phyloP scores from a whole-genome alignment of 2,329 filamentous ascomycete genomes.

The Penicillium aurantiogriseum region DNA sequence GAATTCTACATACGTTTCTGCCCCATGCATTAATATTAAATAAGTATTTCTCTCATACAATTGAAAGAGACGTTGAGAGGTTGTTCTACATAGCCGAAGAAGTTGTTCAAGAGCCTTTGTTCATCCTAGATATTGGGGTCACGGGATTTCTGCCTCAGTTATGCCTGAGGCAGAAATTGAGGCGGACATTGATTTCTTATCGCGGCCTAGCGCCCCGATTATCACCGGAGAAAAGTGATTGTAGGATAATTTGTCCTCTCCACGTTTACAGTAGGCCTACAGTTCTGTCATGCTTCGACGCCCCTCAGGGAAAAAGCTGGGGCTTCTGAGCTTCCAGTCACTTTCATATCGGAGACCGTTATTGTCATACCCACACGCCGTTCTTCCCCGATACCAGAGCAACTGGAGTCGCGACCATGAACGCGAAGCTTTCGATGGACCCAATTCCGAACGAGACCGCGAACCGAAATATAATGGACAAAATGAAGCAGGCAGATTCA shows the following conservation, averaged over 20 bases:
- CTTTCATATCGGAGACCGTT: conserved; percentile 10
- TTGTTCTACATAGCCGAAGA: neutral
- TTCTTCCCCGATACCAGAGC: conserved; percentile 22
- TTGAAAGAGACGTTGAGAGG: neutral
- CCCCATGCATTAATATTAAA: neutral
- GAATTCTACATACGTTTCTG: neutral
- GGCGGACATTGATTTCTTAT: conserved; percentile 5
- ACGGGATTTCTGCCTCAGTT: neutral
- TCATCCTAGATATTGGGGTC: neutral
- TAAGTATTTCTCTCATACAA: neutral
- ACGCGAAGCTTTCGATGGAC: neutral
- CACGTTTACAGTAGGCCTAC: conserved; percentile 1
- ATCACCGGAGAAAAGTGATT: conserved; percentile 12
- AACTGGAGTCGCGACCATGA: conserved; percentile 12
- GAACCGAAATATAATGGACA: conserved; percentile 3
- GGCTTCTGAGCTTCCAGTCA: conserved; percentile 24
- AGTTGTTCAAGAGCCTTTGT: neutral
- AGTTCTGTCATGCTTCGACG: conserved; percentile 28
- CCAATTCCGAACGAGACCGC: conserved; percentile 5
- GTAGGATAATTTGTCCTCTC: conserved; percentile 8
- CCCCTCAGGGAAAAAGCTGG: conserved; percentile 20
- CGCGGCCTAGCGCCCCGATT: conserved; percentile 9
- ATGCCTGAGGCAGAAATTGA: neutral
- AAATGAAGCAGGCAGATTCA: conserved; percentile 13
- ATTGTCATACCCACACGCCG: conserved; percentile 11